Conservation (phyloP, 345 rosid species). For the Erodium maritimum region DNA sequence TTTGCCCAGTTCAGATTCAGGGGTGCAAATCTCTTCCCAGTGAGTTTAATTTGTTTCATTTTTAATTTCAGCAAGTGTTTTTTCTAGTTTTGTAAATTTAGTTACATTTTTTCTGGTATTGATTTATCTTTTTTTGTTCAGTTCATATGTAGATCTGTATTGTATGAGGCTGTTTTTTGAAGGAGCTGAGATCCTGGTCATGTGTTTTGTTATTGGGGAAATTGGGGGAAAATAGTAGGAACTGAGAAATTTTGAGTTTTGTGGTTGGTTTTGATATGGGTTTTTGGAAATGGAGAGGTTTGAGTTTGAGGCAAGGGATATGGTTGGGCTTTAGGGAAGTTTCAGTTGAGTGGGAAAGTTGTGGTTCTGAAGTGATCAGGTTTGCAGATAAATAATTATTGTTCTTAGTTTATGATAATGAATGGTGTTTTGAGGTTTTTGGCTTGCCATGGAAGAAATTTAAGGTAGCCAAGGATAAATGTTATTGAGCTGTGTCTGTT, state of each 20-base stretch:
- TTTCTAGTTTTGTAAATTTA: conserved; percentile 2
- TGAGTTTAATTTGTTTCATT: conserved; percentile 6
- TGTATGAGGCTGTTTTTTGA: conserved; percentile 6
- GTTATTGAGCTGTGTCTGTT: background rate
- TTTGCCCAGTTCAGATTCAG: conserved; percentile 10
- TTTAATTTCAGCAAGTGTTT: background rate
- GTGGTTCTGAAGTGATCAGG: background rate
- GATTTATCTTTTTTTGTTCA: background rate
- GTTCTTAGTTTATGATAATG: background rate
- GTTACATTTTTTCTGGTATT: background rate
- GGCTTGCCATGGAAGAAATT: background rate
- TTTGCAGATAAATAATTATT: background rate
- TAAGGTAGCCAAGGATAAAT: too few relatives aligned
- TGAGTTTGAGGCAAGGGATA: too few relatives aligned
- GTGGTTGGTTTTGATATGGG: background rate
- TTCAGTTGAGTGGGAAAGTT: background rate
- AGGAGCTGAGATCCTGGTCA: conserved; percentile 13
- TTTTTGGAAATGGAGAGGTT: background rate
- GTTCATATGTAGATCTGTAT: conserved; percentile 23
- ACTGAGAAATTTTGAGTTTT: background rate
- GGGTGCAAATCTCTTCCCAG: conserved; percentile 11
- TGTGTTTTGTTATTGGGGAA: conserved; percentile 14
- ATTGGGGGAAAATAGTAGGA: conserved; percentile 5
- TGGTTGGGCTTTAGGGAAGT: background rate
- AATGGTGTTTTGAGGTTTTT: background rate